Evolutionary conservation across 768 basidiomycete genomes (phyloP), one percentile per base, ranked within the genome.

Genomic region (Boletellus sp.): DNA sequence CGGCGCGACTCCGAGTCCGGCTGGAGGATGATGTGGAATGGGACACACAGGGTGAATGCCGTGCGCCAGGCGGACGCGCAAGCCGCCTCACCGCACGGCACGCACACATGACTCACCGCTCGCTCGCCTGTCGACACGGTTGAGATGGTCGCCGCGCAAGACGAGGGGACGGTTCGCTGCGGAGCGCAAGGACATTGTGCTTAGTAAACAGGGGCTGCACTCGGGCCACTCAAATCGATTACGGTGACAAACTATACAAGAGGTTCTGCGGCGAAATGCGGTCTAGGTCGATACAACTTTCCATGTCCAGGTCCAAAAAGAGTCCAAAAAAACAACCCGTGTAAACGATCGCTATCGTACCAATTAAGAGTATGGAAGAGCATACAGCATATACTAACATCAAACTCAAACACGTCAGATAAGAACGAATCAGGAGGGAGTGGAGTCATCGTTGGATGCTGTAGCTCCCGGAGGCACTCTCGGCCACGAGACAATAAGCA

Each of bases 11-110:
- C 2, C 82, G n/a, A n/a, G 83, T 53, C 75, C 82, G 7, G 73
- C 83, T 1, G 83, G 82, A 60, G 78, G 78, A 83, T 82, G 79
- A 79, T 84, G 81, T 83, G 82, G 68, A 62, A 65, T 19, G 83
- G 1, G 76, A 2, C 78, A 78, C 50, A 82, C 81, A 26, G 83
- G 83, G 84, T 82, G 57, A 17, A 71, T 56, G 31, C 42, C 28
- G 31, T 17, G 16, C 42, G 23, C 44, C 9, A 10, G 26, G 46
- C 5, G 28, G 2, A 1, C 33, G 12, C 40, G 51, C 44, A 42
- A 31, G 32, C 42, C 26, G 34, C 17, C 33, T 28, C 24, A 13
- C 40, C 34, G n/a, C 10, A 28, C 11, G 28, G 28, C 28, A 3
- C 16, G 6, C 34, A 37, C 0, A 34, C 28, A 22, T 60, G 60